Evolutionary conservation across 2,329 filamentous ascomycete genomes (phyloP), one percentile per base, ranked within the genome.

Genomic region (Tolypocladium tropicale): DNA sequence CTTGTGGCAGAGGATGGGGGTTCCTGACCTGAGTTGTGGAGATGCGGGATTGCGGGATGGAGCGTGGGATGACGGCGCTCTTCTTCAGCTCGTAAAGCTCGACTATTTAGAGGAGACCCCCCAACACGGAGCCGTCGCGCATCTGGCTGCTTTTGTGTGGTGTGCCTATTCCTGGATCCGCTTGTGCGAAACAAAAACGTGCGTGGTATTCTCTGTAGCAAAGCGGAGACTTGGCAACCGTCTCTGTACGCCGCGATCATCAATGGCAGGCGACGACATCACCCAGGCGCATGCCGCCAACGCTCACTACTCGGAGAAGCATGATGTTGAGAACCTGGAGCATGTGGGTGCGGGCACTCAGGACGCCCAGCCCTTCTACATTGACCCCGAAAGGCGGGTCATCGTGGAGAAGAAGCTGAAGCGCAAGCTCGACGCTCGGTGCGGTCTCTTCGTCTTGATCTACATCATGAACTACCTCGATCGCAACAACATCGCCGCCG

Each of bases 401-500:
- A 65, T 66, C 16, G 78, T 85, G n/a, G 87, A 91, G 70, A 81
- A 79, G 68, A 78, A 75, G 37, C 72, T 92, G 63, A 79, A 83
- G 68, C 79, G 83, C 62, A 91, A 90, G 72, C 83, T 91, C 55
- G 88, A 91, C 65, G 63, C 78, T 23, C 78, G 86, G 58, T 90
- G 68, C 74, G 85, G 67, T 74, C 80, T 88, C 62, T 80, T 90
- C 56, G 81, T 90, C 52, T 68, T 90, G 60, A 88, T 90, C 73
- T 90, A 90, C 65, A 88, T 90, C 67, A 77, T 74, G 69, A 90
- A 90, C 71, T 90, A 89, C 68, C 75, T 84, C 33, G 83, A 86
- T 63, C 75, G 83, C 37, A 86, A 86, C 67, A 86, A 88, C 68
- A 86, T 88, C 59, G 84, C 84, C 2, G 78, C 84, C 1, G 86